Conservation (phyloP, 345 rosid genomes). For the Dipteronia sinensis region DNA sequence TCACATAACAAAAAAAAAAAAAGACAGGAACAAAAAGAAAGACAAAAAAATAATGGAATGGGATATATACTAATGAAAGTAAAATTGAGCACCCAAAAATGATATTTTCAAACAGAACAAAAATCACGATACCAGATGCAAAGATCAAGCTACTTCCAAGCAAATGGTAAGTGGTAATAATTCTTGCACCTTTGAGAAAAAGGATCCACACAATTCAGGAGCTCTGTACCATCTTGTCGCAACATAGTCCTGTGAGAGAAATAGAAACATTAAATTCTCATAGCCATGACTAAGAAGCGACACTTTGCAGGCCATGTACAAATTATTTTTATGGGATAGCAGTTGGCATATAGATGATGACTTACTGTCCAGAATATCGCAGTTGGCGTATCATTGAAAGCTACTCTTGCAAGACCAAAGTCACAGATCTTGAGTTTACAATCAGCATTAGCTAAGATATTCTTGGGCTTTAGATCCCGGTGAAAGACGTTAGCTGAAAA, state of each 20-base stretch:
- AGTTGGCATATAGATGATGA: constrained; percentile 16
- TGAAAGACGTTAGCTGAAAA: constrained; percentile 87
- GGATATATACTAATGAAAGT: neutral
- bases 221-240: constrained; percentile 98
- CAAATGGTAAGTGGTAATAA: constrained; percentile 23
- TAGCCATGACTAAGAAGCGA: constrained; percentile 7
- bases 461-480: constrained; percentile 91
- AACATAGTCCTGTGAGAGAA: constrained; percentile 72
- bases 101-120: constrained; percentile 12
- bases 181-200: constrained; percentile 81
- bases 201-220: constrained; percentile 96
- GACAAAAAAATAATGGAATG: neutral
- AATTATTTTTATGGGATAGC: neutral
- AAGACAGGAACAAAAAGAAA: no score
- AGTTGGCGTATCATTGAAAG: constrained; percentile 90
- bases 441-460: constrained; percentile 92
- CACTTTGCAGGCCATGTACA: neutral
- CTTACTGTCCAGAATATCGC: constrained; percentile 94
- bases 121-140: constrained; percentile 8
- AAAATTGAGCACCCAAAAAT: neutral
- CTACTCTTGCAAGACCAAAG: constrained; percentile 98
- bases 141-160: constrained; percentile 31
- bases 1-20: neutral
- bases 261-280: neutral
- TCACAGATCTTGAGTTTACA: constrained; percentile 97